Percentiles rank a stretch among this genome's conserved stretches.
phyloP scores from a whole-genome alignment of 2,329 filamentous ascomycete genomes.

The Sphaerulina musiva region DNA sequence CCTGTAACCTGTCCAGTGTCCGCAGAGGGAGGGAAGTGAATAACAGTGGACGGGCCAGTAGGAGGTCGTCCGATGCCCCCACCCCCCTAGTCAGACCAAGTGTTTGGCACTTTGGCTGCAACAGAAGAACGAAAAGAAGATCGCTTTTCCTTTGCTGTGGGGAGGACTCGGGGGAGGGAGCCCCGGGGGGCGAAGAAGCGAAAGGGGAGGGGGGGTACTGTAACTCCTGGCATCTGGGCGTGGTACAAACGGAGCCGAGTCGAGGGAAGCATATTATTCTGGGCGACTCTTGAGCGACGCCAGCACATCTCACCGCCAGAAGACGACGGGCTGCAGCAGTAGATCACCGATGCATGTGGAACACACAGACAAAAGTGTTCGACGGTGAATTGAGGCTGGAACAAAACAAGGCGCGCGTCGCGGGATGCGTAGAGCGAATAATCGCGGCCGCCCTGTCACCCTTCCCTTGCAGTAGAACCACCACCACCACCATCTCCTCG shows the following conservation, averaged over 20 bases:
- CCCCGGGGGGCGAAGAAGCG: no score
- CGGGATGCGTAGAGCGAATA: no score
- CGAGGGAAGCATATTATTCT: neutral
- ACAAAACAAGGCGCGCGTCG: neutral
- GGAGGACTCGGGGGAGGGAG: no score
- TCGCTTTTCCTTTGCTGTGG: no score
- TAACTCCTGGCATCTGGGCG: no score
- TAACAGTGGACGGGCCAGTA: neutral
- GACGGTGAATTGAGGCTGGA: neutral
- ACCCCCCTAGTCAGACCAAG: neutral
- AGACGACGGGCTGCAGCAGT: neutral
- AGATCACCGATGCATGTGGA: neutral
- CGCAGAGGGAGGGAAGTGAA: neutral
- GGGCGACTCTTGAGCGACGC: neutral
- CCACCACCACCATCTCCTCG: no score
- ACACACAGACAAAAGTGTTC: no score
- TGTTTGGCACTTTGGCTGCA: no score
- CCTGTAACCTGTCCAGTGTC: no score
- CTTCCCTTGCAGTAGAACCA: no score
- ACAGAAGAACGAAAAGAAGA: neutral
- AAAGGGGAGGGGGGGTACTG: no score
- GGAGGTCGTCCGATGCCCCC: neutral
- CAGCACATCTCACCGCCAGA: constrained; percentile 12
- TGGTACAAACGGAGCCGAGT: neutral
- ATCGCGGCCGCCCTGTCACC: no score